Conservation (phyloP, 768 basidiomycete species). For the Hypsizygus marmoreus region DNA sequence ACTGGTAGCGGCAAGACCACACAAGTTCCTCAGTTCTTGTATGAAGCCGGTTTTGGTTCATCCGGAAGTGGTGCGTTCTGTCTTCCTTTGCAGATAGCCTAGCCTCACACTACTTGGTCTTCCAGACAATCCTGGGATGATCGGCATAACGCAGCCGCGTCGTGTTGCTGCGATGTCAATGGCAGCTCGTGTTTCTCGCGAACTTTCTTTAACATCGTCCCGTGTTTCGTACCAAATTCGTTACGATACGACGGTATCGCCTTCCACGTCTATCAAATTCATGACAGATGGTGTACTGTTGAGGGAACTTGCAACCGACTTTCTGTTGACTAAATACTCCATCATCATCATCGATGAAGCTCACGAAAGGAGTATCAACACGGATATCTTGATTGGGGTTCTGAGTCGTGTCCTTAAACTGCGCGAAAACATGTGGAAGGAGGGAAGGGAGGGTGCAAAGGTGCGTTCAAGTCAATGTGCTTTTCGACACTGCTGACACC, state of each 20-base stretch:
- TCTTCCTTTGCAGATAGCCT: slow-evolving; percentile 1
- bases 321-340: slow-evolving; percentile 91
- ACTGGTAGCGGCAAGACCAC: slow-evolving; percentile 99
- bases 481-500: slow-evolving; percentile 8
- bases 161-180: slow-evolving; percentile 97
- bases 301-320: slow-evolving; percentile 89
- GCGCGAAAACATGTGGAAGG: slow-evolving; percentile 87
- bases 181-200: slow-evolving; percentile 89
- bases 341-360: slow-evolving; percentile 97
- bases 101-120: slow-evolving; percentile 7
- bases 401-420: slow-evolving; percentile 91
- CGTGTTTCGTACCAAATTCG: slow-evolving; percentile 96
- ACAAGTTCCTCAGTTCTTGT: slow-evolving; percentile 97
- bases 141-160: slow-evolving; percentile 96
- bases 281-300: slow-evolving; percentile 99
- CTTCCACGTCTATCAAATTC: slow-evolving; percentile 93
- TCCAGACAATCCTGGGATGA: slow-evolving; percentile 95
- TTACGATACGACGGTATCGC: slow-evolving; percentile 91
- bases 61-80: slow-evolving; percentile 67
- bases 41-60: slow-evolving; percentile 92
- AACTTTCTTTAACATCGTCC: slow-evolving; percentile 81
- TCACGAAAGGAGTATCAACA: slow-evolving; percentile 97
- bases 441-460: slow-evolving; percentile 70
- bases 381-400: slow-evolving; percentile 95
- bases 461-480: slow-evolving; percentile 35